Base-by-base conservation (phyloP, 805 yeast genomes). In the Metschnikowia peoriensis region DNA sequence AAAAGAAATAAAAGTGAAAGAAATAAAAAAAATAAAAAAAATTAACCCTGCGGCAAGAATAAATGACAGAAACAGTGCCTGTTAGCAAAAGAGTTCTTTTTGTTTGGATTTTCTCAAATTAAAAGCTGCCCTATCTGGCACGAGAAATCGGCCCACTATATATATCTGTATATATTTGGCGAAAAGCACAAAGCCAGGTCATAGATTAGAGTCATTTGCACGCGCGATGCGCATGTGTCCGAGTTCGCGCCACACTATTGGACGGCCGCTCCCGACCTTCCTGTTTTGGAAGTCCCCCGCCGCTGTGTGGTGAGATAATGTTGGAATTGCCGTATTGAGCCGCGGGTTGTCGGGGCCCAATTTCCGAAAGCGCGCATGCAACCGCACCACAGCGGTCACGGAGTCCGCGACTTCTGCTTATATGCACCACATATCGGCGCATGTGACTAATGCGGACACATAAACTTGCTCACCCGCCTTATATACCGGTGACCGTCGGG, bases 401-500 rank as follows among this genome's bases (percentile, higher is more conserved):
- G 22, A 27, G n/a, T 35, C 35, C 42, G 42, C 40, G 49, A 32
- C 12, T 11, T n/a, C 12, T 9, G 6, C 15, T 15, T 38, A 28
- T 28, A 28, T 46, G 43, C 48, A 28, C 28, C 14, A 8, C 11
- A 4, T 7, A 15, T 28, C 48, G 48, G 48, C 43, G 9, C 15
- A 28, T 29, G 28, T n/a, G 6, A 44, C 48, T 12, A 15, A 35
- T 28, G 28, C 4, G 43, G 48, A n/a, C 9, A 38, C 11, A 29
- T 12, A 46, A 40, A 41, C 22, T 40, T 34, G 28, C 40, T 40
- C 44, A 46, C n/a, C 7, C 17, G 39, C 29, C 11, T 34, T 28
- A 17, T 46, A 40, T 46, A 40, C 49, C 41, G 49, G 16, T 11
- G 15, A 10, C 28, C n/a, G 40, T 46, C 49, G 49, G 49, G 49